Percentiles rank a stretch among this genome's conserved stretches.
These are phyloP conservation scores for Polyplosphaeria fusca DNA, from an alignment of 495 filamentous ascomycete species.

Conservation along the genomic window DNA sequence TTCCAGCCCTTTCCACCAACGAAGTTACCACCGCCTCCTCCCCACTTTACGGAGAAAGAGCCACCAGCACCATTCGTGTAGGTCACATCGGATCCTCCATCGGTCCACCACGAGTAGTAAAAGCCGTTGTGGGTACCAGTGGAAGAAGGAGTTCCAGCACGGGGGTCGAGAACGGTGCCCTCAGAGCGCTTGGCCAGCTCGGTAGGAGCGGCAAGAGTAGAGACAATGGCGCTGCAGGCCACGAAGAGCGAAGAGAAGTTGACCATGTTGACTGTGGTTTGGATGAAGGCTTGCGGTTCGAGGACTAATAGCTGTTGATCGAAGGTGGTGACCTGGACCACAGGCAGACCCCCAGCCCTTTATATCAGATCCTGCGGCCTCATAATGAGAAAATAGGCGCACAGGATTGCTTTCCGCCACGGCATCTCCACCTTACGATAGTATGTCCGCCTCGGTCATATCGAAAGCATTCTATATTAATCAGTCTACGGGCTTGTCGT, in stretches of 20 bases:
- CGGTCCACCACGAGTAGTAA: conserved; percentile 64
- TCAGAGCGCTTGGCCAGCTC: conserved; percentile 30
- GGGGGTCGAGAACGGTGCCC: conserved; percentile 6
- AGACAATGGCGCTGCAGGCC: conserved; percentile 39
- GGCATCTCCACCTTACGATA: background rate
- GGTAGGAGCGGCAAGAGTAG: conserved; percentile 45
- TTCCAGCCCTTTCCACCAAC: conserved; percentile 53
- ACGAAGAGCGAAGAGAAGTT: conserved; percentile 46
- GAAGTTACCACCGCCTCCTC: conserved; percentile 55
- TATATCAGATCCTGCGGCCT: too few relatives aligned
- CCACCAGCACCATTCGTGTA: conserved; percentile 59
- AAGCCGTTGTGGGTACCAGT: conserved; percentile 58
- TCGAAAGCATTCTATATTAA: background rate
- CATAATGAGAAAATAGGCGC: background rate
- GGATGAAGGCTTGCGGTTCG: background rate
- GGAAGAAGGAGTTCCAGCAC: conserved; percentile 39
- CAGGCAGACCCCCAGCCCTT: too few relatives aligned
- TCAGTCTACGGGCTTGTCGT: background rate
- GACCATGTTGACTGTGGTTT: conserved; percentile 44
- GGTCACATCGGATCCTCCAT: conserved; percentile 50
- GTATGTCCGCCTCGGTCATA: background rate
- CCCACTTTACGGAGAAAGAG: conserved; percentile 56
- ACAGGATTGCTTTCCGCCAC: too few relatives aligned
- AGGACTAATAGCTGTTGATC: background rate
- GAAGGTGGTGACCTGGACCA: background rate